Evolutionary conservation across 176 grass and related monocot genomes (phyloP), one percentile per base, ranked within the genome.

Genomic region (Aegilops sharonensis): DNA sequence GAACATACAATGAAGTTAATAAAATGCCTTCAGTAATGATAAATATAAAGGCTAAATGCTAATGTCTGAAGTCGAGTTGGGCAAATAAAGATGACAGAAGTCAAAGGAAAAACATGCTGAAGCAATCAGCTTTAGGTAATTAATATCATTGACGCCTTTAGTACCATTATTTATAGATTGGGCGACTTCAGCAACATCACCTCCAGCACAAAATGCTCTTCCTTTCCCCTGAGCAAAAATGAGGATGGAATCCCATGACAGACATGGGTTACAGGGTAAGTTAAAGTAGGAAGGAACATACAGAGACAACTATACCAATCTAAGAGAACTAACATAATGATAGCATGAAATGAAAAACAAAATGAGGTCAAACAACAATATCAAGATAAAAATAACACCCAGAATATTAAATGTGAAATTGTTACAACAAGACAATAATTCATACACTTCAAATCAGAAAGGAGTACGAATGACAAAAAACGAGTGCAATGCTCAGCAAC

Each of bases 201-300:
- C 96, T 89, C 96, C 96, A 78, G 96, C 93, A 77, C 92, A 98
- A 94, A 98, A 95, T 90, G 96, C 96, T 90, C 96, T 98, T 85
- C 96, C 94, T 50, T 94, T 92, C 29, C 96, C 96, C 96, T 98
- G 50, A 79, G 10, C 81, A 92, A 87, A 68, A 27, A 32, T 83
- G 76, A 36, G 39, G 36, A 68, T 60, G 85, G 14, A 34, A 85
- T 27, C 77, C 11, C 43, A 10, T 40, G 18, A 54, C 31, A 43
- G 40, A 79, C 23, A n/a, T 18, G 31, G 34, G 30, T 52, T 45
- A 59, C 20, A 5, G 50, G 56, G 56, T 59, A 59, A 59, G 29
- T 69, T 21, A 64, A 56, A 72, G 17, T 14, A 52, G 3, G 31
- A 77, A 50, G 71, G 18, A 78, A 54, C 1, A 18, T 6, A 70